Conservation (phyloP, 2,329 filamentous ascomycete genomes). For the Corinectria fuckeliana region DNA sequence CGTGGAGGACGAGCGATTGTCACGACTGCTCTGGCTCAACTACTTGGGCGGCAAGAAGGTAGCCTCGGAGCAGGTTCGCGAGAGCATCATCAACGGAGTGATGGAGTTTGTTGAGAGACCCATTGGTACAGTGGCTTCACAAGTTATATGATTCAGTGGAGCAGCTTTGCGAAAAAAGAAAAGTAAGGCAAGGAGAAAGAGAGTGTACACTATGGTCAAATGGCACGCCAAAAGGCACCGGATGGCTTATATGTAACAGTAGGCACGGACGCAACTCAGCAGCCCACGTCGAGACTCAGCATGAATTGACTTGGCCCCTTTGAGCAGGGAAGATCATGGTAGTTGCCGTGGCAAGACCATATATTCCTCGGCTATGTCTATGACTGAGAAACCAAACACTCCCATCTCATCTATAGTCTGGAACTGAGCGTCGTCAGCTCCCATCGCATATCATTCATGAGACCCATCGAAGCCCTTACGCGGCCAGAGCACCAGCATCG, state of each 20-base stretch:
- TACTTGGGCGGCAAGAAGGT: slow-evolving; percentile 89
- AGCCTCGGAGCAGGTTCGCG: slow-evolving; percentile 80
- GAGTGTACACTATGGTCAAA: slow-evolving; percentile 26
- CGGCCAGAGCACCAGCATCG: slow-evolving; percentile 51
- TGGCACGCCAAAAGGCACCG: background rate
- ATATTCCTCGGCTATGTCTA: background rate
- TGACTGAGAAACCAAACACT: background rate
- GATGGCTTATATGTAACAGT: slow-evolving; percentile 31
- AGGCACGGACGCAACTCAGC: slow-evolving; percentile 27
- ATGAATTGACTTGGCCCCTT: slow-evolving; percentile 22
- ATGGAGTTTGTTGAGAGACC: slow-evolving; percentile 89
- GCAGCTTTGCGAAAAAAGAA: background rate
- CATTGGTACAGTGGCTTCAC: slow-evolving; percentile 83
- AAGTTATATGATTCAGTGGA: slow-evolving; percentile 57
- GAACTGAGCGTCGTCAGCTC: slow-evolving; percentile 31
- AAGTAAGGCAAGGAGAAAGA: too few species aligned
- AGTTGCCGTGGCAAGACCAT: slow-evolving; percentile 6
- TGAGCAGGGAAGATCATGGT: slow-evolving; percentile 1
- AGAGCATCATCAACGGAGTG: slow-evolving; percentile 84
- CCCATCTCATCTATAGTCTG: slow-evolving; percentile 29
- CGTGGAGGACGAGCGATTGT: slow-evolving; percentile 80
- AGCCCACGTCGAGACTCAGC: slow-evolving; percentile 16
- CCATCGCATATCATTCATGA: slow-evolving; percentile 8
- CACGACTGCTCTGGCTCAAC: slow-evolving; percentile 84
- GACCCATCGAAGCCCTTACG: slow-evolving; percentile 44